phyloP scores from a whole-genome alignment of 2,329 filamentous ascomycete species.

The Huntiella abstrusa region DNA sequence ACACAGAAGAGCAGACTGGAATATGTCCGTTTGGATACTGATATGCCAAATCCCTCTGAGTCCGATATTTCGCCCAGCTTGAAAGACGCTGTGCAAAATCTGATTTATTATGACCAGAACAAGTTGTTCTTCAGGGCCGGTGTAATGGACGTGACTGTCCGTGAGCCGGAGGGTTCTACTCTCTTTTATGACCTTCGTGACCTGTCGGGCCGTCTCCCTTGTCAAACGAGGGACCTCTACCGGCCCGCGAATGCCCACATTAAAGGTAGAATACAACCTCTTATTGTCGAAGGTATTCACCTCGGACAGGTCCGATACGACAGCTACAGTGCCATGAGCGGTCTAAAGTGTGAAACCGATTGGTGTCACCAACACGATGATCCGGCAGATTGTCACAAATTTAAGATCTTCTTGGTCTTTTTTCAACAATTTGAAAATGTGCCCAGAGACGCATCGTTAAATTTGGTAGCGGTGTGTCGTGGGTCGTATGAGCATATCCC shows the following conservation, averaged over 20 bases:
- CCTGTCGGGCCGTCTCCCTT: no score
- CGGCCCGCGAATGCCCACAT: no score
- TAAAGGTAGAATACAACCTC: no score
- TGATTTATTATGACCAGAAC: no score
- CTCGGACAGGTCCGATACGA: background rate
- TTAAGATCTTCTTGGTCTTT: background rate
- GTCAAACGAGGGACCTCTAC: no score
- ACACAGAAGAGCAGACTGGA: no score
- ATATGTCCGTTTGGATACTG: background rate
- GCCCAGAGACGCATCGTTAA: background rate
- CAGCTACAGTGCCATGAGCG: background rate
- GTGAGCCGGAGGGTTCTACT: background rate
- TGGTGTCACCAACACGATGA: background rate
- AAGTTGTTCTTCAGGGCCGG: background rate
- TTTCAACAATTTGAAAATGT: background rate
- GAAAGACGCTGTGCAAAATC: no score
- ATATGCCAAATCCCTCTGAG: no score
- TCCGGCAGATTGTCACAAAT: background rate
- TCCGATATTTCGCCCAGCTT: no score
- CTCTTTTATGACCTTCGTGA: no score
- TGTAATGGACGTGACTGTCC: background rate
- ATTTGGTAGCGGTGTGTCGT: background rate
- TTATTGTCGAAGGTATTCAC: no score
- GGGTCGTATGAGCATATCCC: no score
- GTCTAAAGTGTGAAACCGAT: background rate